Conservation (phyloP, 176 grass and related monocot genomes). For the Aegilops umbellulata region DNA sequence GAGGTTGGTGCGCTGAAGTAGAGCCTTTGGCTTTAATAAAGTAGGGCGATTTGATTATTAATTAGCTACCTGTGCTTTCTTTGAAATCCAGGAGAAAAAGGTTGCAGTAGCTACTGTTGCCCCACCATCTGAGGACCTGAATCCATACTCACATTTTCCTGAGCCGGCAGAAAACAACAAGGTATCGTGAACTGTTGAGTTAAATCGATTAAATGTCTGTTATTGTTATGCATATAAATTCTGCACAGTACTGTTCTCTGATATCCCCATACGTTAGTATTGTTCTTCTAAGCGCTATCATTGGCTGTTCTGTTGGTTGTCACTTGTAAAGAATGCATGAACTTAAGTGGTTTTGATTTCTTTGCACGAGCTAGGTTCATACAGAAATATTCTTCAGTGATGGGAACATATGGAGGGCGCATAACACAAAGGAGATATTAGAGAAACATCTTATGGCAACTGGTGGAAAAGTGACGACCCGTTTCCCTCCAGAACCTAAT, state of each 20-base stretch:
- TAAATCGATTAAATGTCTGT: background rate
- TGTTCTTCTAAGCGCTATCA: background rate
- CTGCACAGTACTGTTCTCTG: background rate
- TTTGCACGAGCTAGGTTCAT: constrained; percentile 35
- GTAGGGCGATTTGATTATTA: background rate
- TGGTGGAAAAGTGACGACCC: constrained; percentile 83
- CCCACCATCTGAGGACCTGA: constrained; percentile 73
- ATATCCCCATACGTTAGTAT: background rate
- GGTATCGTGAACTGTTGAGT: constrained; percentile 36
- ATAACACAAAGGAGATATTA: constrained; percentile 72
- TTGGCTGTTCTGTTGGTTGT: background rate
- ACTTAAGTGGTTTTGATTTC: constrained; percentile 7
- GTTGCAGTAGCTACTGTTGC: constrained; percentile 36
- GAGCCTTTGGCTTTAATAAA: constrained; percentile 7
- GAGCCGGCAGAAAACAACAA: constrained; percentile 88
- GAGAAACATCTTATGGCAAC: constrained; percentile 84
- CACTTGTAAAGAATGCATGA: too few species aligned
- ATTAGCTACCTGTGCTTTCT: constrained; percentile 19
- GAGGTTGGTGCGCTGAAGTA: constrained; percentile 50
- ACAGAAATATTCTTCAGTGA: constrained; percentile 84
- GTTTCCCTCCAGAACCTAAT: constrained; percentile 94
- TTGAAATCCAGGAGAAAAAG: constrained; percentile 61
- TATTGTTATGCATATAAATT: background rate
- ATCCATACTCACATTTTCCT: constrained; percentile 80
- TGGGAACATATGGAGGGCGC: constrained; percentile 82